Evolutionary conservation across 108 stramenopile species (phyloP).

Genomic region (Mayamaea pseudoterrestris): DNA sequence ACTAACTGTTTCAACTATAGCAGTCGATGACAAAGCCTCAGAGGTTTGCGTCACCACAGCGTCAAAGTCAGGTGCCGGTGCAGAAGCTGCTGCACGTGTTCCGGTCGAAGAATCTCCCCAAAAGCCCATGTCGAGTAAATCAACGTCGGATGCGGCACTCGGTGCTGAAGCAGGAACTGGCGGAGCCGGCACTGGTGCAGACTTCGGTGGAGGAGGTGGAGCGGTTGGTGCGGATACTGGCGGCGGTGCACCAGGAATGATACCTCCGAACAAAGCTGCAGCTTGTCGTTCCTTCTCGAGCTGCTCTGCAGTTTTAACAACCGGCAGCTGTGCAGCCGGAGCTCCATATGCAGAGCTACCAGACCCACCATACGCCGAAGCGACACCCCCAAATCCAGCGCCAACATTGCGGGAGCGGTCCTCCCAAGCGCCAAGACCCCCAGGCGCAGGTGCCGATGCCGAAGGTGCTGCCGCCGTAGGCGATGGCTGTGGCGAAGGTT

Average conservation of each 20-base stretch:
- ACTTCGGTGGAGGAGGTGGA: conserved; percentile 16
- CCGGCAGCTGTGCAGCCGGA: conserved; percentile 2
- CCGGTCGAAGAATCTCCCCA: conserved; percentile 24
- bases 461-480: conserved; percentile 19
- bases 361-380: conserved; percentile 9
- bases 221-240: conserved; percentile 30
- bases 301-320: conserved; percentile 69
- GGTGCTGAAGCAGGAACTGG: conserved; percentile 40
- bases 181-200: conserved; percentile 20
- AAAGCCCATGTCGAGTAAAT: conserved; percentile 25
- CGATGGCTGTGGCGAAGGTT: conserved; percentile 26
- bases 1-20: conserved; percentile 29
- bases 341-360: conserved; percentile 27
- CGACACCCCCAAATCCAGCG: conserved; percentile 5
- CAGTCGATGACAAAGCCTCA: conserved; percentile 14
- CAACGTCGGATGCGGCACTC: conserved; percentile 17
- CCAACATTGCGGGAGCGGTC: background rate
- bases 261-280: conserved; percentile 90
- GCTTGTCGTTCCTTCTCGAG: conserved; percentile 92
- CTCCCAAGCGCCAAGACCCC: conserved; percentile 1
- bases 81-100: no score
- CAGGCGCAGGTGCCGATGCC: conserved; percentile 9
- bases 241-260: conserved; percentile 42
- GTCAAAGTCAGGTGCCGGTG: conserved; percentile 29
- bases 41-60: conserved; percentile 22